Evolutionary conservation across 306 rosid genomes (phyloP).

Genomic region (Vachellia pachyceras): DNA sequence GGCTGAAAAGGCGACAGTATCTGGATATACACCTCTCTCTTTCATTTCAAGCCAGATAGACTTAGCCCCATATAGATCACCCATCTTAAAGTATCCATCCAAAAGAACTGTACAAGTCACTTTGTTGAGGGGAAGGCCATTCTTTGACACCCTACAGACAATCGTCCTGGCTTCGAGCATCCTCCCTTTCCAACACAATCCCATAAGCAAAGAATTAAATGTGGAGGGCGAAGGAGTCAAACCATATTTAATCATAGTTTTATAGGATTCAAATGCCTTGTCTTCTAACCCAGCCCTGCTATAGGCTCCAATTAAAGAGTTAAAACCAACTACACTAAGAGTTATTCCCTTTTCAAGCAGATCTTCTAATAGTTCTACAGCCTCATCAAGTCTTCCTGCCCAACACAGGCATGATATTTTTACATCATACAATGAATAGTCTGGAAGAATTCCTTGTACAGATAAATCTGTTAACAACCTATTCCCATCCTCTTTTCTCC

Average conservation of each 20-base stretch:
- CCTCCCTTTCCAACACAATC: constrained; percentile 66
- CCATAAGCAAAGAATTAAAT: constrained; percentile 68
- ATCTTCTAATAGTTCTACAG: constrained; percentile 54
- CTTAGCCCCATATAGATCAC: constrained; percentile 63
- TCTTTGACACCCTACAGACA: constrained; percentile 60
- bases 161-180: constrained; percentile 65
- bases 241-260: constrained; percentile 53
- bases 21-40: constrained; percentile 63
- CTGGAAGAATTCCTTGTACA: constrained; percentile 45
- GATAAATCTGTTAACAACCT: constrained; percentile 54
- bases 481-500: constrained; percentile 64
- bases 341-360: constrained; percentile 70
- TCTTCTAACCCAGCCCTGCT: constrained; percentile 67
- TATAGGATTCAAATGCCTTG: constrained; percentile 63
- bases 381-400: constrained; percentile 67
- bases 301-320: constrained; percentile 71
- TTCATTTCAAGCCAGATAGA: constrained; percentile 78
- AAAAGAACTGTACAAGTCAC: constrained; percentile 68
- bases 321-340: constrained; percentile 65
- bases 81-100: constrained; percentile 66
- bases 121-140: constrained; percentile 65
- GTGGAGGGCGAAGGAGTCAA: constrained; percentile 70
- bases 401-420: constrained; percentile 67
- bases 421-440: constrained; percentile 57
- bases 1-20: constrained; percentile 74